phyloP scores from a whole-genome alignment of 2,329 filamentous ascomycete genomes.

The Ambrosiella beaveri region DNA sequence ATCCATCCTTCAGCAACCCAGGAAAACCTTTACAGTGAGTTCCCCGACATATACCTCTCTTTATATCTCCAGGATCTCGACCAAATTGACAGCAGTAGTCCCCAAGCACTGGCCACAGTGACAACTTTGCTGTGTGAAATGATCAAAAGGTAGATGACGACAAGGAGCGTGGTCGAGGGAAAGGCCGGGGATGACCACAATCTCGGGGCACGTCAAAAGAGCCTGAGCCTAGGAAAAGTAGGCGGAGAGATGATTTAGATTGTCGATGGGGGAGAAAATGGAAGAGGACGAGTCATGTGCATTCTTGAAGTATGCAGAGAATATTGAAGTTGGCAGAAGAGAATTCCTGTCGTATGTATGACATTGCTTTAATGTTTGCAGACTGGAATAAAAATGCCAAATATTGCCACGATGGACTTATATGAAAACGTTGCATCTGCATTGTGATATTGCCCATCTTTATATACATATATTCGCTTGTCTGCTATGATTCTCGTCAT shows the following conservation, averaged over 20 bases:
- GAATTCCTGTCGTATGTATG: too few relatives aligned
- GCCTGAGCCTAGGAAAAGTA: neutral
- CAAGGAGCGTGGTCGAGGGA: neutral
- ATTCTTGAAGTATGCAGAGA: neutral
- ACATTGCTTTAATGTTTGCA: too few relatives aligned
- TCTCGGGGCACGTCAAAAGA: slow-evolving; percentile 4
- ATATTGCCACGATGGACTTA: too few relatives aligned
- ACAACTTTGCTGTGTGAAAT: neutral
- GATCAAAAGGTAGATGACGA: neutral
- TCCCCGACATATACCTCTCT: neutral
- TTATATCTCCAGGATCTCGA: too few relatives aligned
- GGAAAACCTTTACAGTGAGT: neutral
- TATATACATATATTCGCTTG: neutral
- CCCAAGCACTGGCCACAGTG: neutral
- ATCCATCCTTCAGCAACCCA: neutral
- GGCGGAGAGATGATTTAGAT: neutral
- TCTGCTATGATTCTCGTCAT: neutral
- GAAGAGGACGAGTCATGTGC: neutral
- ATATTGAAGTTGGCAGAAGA: too few relatives aligned
- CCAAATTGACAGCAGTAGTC: neutral
- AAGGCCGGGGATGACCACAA: slow-evolving; percentile 8
- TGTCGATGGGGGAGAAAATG: neutral
- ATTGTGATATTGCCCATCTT: too few relatives aligned
- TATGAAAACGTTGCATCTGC: too few relatives aligned
- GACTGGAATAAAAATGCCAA: too few relatives aligned